Conservation (phyloP, 768 basidiomycete genomes). For the Boletus patriciae region DNA sequence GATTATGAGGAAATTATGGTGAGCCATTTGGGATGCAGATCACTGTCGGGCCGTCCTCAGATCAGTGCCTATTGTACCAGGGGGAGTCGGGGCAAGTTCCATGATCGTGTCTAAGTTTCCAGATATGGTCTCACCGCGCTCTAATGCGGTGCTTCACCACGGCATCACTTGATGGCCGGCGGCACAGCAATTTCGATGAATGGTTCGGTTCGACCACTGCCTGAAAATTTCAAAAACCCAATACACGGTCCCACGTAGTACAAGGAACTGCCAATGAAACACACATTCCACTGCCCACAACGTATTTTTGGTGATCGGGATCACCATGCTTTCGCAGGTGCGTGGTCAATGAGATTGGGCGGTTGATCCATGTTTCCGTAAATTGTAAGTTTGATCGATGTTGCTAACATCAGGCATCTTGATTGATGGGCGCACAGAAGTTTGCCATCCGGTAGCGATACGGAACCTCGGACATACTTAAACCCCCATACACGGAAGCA, state of each 20-base stretch:
- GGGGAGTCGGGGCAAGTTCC: too few relatives aligned
- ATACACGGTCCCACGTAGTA: background rate
- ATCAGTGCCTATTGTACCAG: background rate
- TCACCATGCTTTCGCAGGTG: background rate
- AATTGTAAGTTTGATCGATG: background rate
- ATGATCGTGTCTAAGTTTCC: too few relatives aligned
- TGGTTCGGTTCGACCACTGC: too few relatives aligned
- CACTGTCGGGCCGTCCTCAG: background rate
- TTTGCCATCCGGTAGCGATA: background rate
- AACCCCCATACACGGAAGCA: background rate
- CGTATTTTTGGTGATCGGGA: background rate
- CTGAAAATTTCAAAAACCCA: too few relatives aligned
- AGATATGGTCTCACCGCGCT: too few relatives aligned
- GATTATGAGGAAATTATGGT: background rate
- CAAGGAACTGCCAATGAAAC: too few relatives aligned
- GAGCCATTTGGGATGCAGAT: background rate
- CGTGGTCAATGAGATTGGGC: too few relatives aligned
- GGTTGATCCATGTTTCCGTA: background rate
- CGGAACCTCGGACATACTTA: too few relatives aligned
- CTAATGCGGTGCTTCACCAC: too few relatives aligned
- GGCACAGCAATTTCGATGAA: too few relatives aligned
- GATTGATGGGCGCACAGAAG: slow-evolving; percentile 9
- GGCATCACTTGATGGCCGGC: too few relatives aligned
- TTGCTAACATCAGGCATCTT: slow-evolving; percentile 3
- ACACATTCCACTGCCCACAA: background rate